Evolutionary conservation across 2,329 filamentous ascomycete species (phyloP).

Genomic region (Penicillium griseofulvum): DNA sequence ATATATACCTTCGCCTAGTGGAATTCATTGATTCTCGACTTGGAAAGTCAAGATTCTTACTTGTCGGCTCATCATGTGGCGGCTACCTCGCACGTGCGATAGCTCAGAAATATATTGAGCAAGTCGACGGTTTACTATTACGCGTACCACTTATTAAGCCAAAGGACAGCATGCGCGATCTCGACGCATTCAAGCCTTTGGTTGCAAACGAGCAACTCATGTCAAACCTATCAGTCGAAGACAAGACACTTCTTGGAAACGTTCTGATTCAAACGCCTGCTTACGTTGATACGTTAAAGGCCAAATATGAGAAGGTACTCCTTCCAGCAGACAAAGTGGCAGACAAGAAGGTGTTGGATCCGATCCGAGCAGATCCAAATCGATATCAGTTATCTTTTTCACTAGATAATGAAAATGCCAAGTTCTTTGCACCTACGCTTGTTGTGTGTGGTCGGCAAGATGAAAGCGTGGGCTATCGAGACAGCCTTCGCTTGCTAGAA

Average conservation of each 20-base stretch:
- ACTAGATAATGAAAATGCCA: conserved; percentile 11
- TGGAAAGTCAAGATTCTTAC: conserved; percentile 21
- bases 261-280: conserved; percentile 28
- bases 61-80: conserved; percentile 30
- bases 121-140: conserved; percentile 27
- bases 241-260: conserved; percentile 24
- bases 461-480: conserved; percentile 28
- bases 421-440: conserved; percentile 30
- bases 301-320: conserved; percentile 18
- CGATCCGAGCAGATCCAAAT: conserved; percentile 26
- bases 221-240: conserved; percentile 20
- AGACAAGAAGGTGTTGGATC: conserved; percentile 23
- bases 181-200: conserved; percentile 25
- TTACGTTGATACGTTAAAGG: conserved; percentile 23
- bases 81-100: conserved; percentile 30
- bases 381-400: conserved; percentile 26
- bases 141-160: conserved; percentile 31
- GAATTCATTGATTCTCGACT: conserved; percentile 29
- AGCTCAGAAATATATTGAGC: conserved; percentile 25
- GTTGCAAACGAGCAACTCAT: conserved; percentile 25
- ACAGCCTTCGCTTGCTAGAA: conserved; percentile 29
- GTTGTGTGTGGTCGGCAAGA: conserved; percentile 31
- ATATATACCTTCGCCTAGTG: conserved; percentile 25
- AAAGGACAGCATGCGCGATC: conserved; percentile 22
- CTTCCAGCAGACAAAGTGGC: conserved; percentile 19